These are phyloP conservation scores for Hydrangea macrophylla DNA, from an alignment of 148 eudicot genomes.

Conservation along the genomic window DNA sequence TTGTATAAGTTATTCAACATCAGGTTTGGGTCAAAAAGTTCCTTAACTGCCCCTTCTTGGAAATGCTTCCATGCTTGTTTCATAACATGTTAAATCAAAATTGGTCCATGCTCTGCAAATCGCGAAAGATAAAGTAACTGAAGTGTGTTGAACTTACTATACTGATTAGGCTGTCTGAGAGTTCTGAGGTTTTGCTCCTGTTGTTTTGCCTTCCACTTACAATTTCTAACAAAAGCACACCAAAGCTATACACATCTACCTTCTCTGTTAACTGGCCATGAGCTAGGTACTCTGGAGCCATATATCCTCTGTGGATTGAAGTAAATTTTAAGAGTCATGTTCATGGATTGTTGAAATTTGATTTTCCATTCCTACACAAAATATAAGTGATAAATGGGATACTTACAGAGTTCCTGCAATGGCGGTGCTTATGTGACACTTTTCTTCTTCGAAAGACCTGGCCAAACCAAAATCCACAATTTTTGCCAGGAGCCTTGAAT, in stretches of 20 bases:
- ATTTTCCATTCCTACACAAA: too few relatives aligned
- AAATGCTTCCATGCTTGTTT: too few relatives aligned
- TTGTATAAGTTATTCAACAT: slow-evolving; percentile 17
- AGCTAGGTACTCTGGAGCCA: too few relatives aligned
- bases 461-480: slow-evolving; percentile 40
- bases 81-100: slow-evolving; percentile 30
- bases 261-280: too few relatives aligned
- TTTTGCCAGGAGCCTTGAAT: slow-evolving; percentile 28
- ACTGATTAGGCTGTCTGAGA: slow-evolving; percentile 27
- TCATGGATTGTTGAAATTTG: too few relatives aligned
- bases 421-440: slow-evolving; percentile 37
- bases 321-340: too few relatives aligned
- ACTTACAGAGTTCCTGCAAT: slow-evolving; percentile 39
- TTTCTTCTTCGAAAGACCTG: slow-evolving; percentile 35
- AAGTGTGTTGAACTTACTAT: slow-evolving; percentile 17
- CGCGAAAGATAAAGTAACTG: not conserved
- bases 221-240: slow-evolving; percentile 37
- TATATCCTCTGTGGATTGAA: slow-evolving; percentile 37
- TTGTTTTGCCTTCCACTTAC: slow-evolving; percentile 35
- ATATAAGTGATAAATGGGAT: too few relatives aligned
- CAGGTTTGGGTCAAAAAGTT: slow-evolving; percentile 32
- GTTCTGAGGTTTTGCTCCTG: slow-evolving; percentile 6
- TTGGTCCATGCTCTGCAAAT: not conserved
- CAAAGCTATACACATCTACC: slow-evolving; percentile 44
- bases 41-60: slow-evolving; percentile 32